phyloP scores from a whole-genome alignment of 768 basidiomycete species.

The Mycena maculata region DNA sequence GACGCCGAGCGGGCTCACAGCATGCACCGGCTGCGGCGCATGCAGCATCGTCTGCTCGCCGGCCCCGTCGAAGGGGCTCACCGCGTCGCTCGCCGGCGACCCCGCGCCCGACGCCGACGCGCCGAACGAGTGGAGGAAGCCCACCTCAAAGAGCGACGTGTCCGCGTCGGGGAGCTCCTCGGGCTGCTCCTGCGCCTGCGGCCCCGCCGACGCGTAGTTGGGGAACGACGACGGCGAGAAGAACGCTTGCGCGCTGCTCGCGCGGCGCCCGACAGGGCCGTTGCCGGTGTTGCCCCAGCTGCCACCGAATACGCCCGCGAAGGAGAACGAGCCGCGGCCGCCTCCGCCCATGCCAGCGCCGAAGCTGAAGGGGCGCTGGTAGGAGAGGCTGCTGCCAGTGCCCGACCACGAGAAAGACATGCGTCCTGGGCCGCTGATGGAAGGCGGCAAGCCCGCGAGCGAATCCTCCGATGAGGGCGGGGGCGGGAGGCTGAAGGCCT shows the following conservation, averaged over 20 bases:
- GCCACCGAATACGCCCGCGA: slow-evolving; percentile 29
- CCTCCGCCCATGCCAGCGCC: slow-evolving; percentile 2
- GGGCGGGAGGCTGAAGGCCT: slow-evolving; percentile 56
- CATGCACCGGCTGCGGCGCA: slow-evolving; percentile 33
- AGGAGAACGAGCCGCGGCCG: slow-evolving; percentile 28
- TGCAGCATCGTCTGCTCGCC: slow-evolving; percentile 21
- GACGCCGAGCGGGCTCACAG: slow-evolving; percentile 20
- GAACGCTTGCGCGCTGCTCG: slow-evolving; percentile 53
- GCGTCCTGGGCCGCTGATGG: slow-evolving; percentile 26
- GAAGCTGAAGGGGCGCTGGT: slow-evolving; percentile 35
- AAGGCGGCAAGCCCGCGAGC: slow-evolving; percentile 45
- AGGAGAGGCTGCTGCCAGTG: slow-evolving; percentile 33
- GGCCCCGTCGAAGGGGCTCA: slow-evolving; percentile 27
- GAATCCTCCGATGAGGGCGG: slow-evolving; percentile 50
- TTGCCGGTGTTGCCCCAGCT: slow-evolving; percentile 13
- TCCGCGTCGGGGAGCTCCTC: slow-evolving; percentile 64
- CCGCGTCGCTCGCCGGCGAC: slow-evolving; percentile 20
- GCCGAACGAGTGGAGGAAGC: slow-evolving; percentile 51
- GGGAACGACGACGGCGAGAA: slow-evolving; percentile 51
- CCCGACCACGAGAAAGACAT: slow-evolving; percentile 30
- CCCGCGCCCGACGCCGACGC: slow-evolving; percentile 4
- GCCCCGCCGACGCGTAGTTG: slow-evolving; percentile 26
- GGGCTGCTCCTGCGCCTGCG: slow-evolving; percentile 59
- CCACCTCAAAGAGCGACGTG: slow-evolving; percentile 59
- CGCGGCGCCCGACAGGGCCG: slow-evolving; percentile 34